A percentile compares a stretch with the other conserved stretches of the same genome.
These are phyloP conservation scores for Penicillium ochrochloron DNA, from an alignment of 495 filamentous ascomycete genomes.

Conservation along the genomic window DNA sequence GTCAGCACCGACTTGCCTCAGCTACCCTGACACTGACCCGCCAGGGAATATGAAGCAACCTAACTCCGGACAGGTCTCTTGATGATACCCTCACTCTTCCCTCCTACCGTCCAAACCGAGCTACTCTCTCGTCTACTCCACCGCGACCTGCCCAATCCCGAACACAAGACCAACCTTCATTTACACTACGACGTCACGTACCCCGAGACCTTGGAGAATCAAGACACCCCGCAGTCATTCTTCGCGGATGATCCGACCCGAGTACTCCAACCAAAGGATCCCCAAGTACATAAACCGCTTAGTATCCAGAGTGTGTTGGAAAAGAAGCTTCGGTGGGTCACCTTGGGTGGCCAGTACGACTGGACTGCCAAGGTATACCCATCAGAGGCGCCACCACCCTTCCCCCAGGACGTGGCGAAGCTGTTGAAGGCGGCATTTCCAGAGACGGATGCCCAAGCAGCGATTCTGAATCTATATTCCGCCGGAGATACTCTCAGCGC, in stretches of 20 bases:
- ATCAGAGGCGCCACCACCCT: slow-evolving; percentile 62
- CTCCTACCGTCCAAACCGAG: slow-evolving; percentile 65
- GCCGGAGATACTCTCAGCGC: slow-evolving; percentile 85
- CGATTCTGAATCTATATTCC: slow-evolving; percentile 89
- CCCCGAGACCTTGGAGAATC: slow-evolving; percentile 37
- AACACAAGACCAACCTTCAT: slow-evolving; percentile 85
- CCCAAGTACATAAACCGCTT: slow-evolving; percentile 69
- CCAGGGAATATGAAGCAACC: slow-evolving; percentile 20
- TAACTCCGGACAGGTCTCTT: slow-evolving; percentile 64
- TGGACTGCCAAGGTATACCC: slow-evolving; percentile 89
- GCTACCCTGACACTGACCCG: slow-evolving; percentile 38
- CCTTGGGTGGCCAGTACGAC: slow-evolving; percentile 91
- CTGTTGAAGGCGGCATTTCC: slow-evolving; percentile 71
- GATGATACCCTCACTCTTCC: slow-evolving; percentile 74
- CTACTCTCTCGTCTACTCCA: slow-evolving; percentile 75
- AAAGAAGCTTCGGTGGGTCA: slow-evolving; percentile 88
- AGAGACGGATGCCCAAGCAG: slow-evolving; percentile 76
- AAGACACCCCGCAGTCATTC: slow-evolving; percentile 47
- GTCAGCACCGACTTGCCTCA: slow-evolving; percentile 38
- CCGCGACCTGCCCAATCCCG: slow-evolving; percentile 73
- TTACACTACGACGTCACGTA: slow-evolving; percentile 80
- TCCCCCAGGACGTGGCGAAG: slow-evolving; percentile 71
- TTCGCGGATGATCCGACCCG: slow-evolving; percentile 49
- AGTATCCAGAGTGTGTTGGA: slow-evolving; percentile 66
- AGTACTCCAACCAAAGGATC: slow-evolving; percentile 64